phyloP scores from a whole-genome alignment of 2,329 filamentous ascomycete genomes.

The Aureobasidium sp. region DNA sequence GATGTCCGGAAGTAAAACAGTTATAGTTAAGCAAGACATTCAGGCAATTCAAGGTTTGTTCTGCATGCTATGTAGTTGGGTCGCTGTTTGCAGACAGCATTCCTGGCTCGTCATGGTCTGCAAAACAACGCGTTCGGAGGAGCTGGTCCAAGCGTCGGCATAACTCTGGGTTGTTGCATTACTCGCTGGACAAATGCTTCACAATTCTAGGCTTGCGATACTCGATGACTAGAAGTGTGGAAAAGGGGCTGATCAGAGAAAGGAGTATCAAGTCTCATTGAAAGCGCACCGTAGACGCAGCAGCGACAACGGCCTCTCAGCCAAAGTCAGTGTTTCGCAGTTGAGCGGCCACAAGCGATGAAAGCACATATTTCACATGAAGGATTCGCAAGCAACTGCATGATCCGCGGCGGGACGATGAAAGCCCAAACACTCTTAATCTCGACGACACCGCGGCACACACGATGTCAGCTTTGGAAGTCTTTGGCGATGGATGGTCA shows the following conservation, averaged over 20 bases:
- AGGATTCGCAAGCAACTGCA: slow-evolving; percentile 1
- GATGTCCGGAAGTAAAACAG: not conserved
- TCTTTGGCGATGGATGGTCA: no score
- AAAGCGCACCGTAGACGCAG: not conserved
- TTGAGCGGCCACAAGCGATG: slow-evolving; percentile 2
- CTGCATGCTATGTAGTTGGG: not conserved
- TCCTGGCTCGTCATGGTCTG: not conserved
- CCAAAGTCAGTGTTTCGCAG: not conserved
- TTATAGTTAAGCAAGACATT: not conserved
- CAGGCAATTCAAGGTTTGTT: not conserved
- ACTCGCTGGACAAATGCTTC: not conserved
- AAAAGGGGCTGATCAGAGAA: not conserved
- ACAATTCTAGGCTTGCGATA: not conserved
- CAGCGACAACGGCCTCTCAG: not conserved
- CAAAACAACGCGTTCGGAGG: slow-evolving; percentile 7
- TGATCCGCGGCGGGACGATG: slow-evolving; percentile 4
- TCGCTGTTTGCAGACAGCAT: slow-evolving; percentile 7
- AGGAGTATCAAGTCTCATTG: not conserved
- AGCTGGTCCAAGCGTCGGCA: slow-evolving; percentile 2
- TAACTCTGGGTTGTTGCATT: slow-evolving; percentile 1
- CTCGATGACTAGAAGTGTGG: no score
- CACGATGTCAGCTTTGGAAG: not conserved
- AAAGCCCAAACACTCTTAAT: slow-evolving; percentile 3
- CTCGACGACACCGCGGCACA: not conserved
- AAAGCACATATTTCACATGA: not conserved